Conservation (phyloP, 768 basidiomycete genomes). For the Solioccasus polychromus region DNA sequence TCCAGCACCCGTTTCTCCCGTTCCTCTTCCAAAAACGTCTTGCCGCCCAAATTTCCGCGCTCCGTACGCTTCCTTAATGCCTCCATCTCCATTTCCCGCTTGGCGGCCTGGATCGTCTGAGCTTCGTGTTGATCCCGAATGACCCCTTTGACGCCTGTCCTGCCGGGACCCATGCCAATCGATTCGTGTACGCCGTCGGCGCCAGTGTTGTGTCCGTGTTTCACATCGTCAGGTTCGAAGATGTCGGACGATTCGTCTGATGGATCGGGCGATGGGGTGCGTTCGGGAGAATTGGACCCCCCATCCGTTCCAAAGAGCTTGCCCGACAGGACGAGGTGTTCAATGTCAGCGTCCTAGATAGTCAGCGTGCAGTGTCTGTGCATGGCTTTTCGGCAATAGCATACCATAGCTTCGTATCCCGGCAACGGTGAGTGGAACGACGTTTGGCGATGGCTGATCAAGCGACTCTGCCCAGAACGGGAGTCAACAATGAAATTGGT, state of each 20-base stretch:
- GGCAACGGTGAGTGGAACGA: background rate
- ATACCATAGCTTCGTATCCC: slow-evolving; percentile 15
- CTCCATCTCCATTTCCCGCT: slow-evolving; percentile 49
- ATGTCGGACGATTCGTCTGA: slow-evolving; percentile 25
- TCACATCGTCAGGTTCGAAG: slow-evolving; percentile 48
- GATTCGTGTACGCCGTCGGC: slow-evolving; percentile 40
- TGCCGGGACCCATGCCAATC: slow-evolving; percentile 82
- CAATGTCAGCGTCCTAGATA: slow-evolving; percentile 48
- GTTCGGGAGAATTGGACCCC: slow-evolving; percentile 60
- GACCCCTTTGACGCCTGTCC: slow-evolving; percentile 88
- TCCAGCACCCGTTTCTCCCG: slow-evolving; percentile 49
- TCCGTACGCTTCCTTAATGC: slow-evolving; percentile 59
- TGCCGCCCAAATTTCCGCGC: slow-evolving; percentile 60
- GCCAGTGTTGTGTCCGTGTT: slow-evolving; percentile 40
- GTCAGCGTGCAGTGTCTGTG: background rate
- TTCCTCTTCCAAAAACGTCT: slow-evolving; percentile 78
- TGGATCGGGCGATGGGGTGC: slow-evolving; percentile 53
- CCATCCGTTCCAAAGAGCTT: slow-evolving; percentile 59
- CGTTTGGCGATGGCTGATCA: slow-evolving; percentile 11
- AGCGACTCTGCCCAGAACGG: slow-evolving; percentile 2
- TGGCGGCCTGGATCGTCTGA: slow-evolving; percentile 48
- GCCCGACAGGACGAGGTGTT: slow-evolving; percentile 74
- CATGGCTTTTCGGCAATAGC: background rate
- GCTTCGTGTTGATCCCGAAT: slow-evolving; percentile 80
- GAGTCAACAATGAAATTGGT: no score